Evolutionary conservation across 1,284 basidiomycete genomes (phyloP), one percentile per base, ranked within the genome.

Genomic region (Sporisorium graminicola): DNA sequence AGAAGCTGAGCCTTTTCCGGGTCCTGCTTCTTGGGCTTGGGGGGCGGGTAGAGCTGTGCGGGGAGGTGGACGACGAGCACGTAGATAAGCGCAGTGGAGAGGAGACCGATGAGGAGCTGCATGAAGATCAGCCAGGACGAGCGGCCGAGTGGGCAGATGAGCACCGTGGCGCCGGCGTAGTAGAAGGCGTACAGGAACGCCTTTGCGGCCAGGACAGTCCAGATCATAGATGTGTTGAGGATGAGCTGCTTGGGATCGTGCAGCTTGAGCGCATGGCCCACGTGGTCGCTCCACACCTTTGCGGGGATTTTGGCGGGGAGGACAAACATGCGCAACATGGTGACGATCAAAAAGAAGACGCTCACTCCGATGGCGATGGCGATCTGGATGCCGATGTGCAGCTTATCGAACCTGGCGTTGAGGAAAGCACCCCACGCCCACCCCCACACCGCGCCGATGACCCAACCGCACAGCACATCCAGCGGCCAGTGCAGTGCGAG

Each of bases 51-150:
- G 42, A 60, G 58, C 47, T 66, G 64, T 35, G 27, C 58, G 5
- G 53, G 64, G 10, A 66, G 47, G 14, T 66, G 64, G 16, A 66
- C 52, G 40, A 66, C 20, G 13, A 66, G 31, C 3, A 58, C 55
- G 22, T 66, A 60, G 46, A 66, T 43, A 12, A 66, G 43, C 9
- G 64, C 64, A 5, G 64, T 66, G n/a, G 57, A 55, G 8, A 66
- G 22, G 13, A 66, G 46, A 18, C 58, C 58, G 31, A 66, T 52
- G 44, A 66, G 46, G 4, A 66, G 24, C 58, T 66, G 64, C 64
- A 66, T 66, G 47, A 66, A 66, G 44, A 66, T 50, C 31, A 66
- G 58, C 64, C 64, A 66, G 13, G 64, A 66, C 8, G 64, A 66
- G 27, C 64, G 52, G 13, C 64, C 58, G 18, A 66, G 64, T 3